phyloP scores from a whole-genome alignment of 2,329 filamentous ascomycete species.

The Cladophialophora carrionii region DNA sequence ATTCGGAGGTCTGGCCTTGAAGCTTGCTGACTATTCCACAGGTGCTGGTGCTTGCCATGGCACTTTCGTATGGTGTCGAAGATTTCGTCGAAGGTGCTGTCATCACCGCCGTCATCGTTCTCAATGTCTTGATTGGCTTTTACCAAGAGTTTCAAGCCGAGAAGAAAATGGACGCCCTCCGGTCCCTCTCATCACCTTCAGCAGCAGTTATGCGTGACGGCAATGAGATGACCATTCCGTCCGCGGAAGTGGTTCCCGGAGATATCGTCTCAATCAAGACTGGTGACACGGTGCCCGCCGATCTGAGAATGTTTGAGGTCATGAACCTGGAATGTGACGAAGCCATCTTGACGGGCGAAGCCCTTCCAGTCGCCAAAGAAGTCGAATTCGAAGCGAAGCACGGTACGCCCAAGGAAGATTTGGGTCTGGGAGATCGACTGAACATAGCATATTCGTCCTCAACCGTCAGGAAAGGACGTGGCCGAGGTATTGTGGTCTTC shows the following conservation, averaged over 20 bases:
- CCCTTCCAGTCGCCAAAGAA: slow-evolving; percentile 62
- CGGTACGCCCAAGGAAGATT: slow-evolving; percentile 42
- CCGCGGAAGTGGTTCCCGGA: slow-evolving; percentile 63
- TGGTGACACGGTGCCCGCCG: slow-evolving; percentile 63
- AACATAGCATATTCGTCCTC: slow-evolving; percentile 66
- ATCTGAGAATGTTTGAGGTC: slow-evolving; percentile 58
- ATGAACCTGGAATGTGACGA: slow-evolving; percentile 77
- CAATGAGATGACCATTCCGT: slow-evolving; percentile 55
- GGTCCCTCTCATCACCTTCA: slow-evolving; percentile 59
- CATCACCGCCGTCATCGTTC: slow-evolving; percentile 61
- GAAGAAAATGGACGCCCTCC: slow-evolving; percentile 62
- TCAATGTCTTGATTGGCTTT: slow-evolving; percentile 63
- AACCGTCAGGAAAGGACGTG: slow-evolving; percentile 63
- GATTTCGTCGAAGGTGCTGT: slow-evolving; percentile 64
- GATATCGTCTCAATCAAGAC: slow-evolving; percentile 58
- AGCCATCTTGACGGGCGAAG: slow-evolving; percentile 64
- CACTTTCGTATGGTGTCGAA: slow-evolving; percentile 59
- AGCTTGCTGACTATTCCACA: slow-evolving; percentile 19
- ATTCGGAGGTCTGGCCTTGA: slow-evolving; percentile 21
- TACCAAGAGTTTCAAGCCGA: slow-evolving; percentile 64
- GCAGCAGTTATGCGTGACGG: slow-evolving; percentile 62
- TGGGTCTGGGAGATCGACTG: slow-evolving; percentile 60
- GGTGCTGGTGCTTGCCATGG: slow-evolving; percentile 71
- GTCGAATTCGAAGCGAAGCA: slow-evolving; percentile 42
- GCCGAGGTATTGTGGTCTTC: slow-evolving; percentile 61